Base-by-base conservation (phyloP, 2,329 filamentous ascomycete genomes). In the Colletotrichum neosansevieriae region DNA sequence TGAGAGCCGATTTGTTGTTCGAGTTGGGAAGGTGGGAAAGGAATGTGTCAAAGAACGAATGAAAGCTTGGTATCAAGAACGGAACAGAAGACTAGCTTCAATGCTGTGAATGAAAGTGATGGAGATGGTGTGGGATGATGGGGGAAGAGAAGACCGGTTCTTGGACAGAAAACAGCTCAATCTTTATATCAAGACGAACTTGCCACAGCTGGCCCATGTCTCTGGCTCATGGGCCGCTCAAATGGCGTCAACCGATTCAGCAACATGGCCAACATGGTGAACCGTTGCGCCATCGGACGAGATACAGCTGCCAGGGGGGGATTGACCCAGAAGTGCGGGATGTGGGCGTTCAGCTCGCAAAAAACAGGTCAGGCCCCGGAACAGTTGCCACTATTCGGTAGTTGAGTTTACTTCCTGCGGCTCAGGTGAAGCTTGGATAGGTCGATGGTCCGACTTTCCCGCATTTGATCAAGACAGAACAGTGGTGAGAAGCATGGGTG, bases 11-110 rank as follows among this genome's bases (percentile, higher is more conserved):
- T 58, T 21, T n/a, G 42, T 40, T 47, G 21, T 61, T 54, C 12
- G 47, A 17, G 21, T 53, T 17, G 44, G 44, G 57, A 29, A 24
- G n/a, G 36, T 47, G 38, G 56, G 47, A 12, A 45, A 60, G 15
- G 47, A 38, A 17, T 32, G 34, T n/a, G 40, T 67, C n/a, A 47
- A 64, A 38, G 40, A 66, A 50, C 17, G 66, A 69, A 56, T 15
- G 49, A 38, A 65, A 36, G 49, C 24, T 47, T 38, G 56, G 17
- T 45, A 38, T 69, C 56, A 50, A 66, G 66, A 66, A 69, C 42
- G 56, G 24, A 66, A 69, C n/a, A 54, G 66, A 69, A 69, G 66
- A 66, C 66, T 69, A 49, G 61, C 66, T 69, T 69, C 66, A 42
- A 36, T 58, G 58, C 58, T 61, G 42, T 54, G 49, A 66, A 69